Evolutionary conservation across 129 eudicot species (phyloP).

Genomic region (Flaveria sonorensis): DNA sequence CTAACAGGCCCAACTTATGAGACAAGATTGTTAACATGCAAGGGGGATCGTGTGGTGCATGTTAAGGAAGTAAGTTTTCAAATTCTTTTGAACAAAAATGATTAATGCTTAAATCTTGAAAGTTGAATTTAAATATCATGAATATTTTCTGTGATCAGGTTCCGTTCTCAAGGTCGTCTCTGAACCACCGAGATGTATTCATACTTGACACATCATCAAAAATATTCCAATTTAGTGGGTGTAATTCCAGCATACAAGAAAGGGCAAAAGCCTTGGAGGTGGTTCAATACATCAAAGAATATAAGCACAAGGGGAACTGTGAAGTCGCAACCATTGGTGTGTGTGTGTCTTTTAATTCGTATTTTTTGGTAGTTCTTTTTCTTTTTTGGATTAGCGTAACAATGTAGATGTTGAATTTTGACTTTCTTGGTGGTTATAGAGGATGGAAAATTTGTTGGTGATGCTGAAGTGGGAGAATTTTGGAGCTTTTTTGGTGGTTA

Average conservation of each 20-base stretch:
- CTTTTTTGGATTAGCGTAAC: neutral
- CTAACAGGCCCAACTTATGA: conserved; percentile 42
- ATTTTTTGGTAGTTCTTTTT: neutral
- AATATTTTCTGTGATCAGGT: conserved; percentile 48
- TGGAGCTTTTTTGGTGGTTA: conserved; percentile 86
- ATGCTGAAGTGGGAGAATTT: conserved; percentile 78
- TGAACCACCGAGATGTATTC: conserved; percentile 79
- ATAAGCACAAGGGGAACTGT: conserved; percentile 66
- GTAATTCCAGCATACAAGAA: conserved; percentile 73
- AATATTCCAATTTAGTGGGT: conserved; percentile 65
- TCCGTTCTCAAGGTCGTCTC: conserved; percentile 66
- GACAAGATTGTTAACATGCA: conserved; percentile 68
- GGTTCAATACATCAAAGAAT: conserved; percentile 66
- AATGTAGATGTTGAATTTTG: neutral
- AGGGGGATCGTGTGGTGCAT: conserved; percentile 80
- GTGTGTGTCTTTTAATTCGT: conserved; percentile 23
- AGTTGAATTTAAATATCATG: conserved; percentile 1
- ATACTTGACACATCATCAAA: conserved; percentile 69
- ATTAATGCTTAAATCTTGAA: conserved; percentile 3
- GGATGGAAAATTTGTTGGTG: conserved; percentile 81
- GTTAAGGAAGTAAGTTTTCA: conserved; percentile 58
- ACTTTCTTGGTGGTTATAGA: conserved; percentile 42
- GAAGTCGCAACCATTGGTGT: conserved; percentile 71
- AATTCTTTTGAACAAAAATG: neutral
- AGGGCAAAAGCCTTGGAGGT: conserved; percentile 86